Percentiles rank a stretch among this genome's conserved stretches.
Conservation (phyloP, 2,329 filamentous ascomycete genomes). For the Remersonia thermophila region DNA sequence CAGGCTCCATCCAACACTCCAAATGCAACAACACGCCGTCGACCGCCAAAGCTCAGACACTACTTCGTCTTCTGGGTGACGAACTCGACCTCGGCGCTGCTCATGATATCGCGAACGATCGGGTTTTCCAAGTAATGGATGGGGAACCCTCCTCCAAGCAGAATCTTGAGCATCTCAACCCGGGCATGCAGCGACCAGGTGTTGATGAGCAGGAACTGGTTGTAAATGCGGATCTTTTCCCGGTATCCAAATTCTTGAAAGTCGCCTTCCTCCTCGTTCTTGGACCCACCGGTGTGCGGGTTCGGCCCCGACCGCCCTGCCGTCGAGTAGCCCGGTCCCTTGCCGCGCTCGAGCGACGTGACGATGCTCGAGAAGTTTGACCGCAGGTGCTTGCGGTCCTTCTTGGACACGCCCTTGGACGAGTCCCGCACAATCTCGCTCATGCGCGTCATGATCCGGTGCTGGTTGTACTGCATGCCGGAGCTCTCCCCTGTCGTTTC, state of each 20-base stretch:
- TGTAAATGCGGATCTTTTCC: constrained; percentile 36
- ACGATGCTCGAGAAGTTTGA: constrained; percentile 38
- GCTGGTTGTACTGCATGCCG: constrained; percentile 39
- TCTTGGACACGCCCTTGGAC: constrained; percentile 37
- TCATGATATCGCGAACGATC: constrained; percentile 25
- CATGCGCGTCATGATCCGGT: constrained; percentile 35
- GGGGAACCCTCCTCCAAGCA: constrained; percentile 34
- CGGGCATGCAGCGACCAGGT: constrained; percentile 39
- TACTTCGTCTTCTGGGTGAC: constrained; percentile 7
- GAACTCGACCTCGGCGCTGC: constrained; percentile 21
- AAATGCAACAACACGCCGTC: too few relatives aligned
- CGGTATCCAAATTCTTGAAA: constrained; percentile 40
- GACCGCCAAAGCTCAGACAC: background rate
- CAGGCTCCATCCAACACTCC: too few relatives aligned
- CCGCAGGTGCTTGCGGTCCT: constrained; percentile 35
- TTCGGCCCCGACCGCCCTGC: constrained; percentile 30
- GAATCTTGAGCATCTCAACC: constrained; percentile 34
- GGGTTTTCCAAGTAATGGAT: constrained; percentile 30
- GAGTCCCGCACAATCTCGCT: constrained; percentile 33
- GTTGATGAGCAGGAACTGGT: constrained; percentile 33
- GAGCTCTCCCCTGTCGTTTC: constrained; percentile 36
- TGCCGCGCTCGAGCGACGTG: constrained; percentile 41
- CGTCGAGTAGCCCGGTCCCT: constrained; percentile 42
- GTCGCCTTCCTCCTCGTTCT: constrained; percentile 28
- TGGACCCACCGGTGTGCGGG: constrained; percentile 30